Percentiles rank a stretch among this genome's conserved stretches.
Conservation (phyloP, 2,329 filamentous ascomycete genomes). For the Anisogramma anomala region DNA sequence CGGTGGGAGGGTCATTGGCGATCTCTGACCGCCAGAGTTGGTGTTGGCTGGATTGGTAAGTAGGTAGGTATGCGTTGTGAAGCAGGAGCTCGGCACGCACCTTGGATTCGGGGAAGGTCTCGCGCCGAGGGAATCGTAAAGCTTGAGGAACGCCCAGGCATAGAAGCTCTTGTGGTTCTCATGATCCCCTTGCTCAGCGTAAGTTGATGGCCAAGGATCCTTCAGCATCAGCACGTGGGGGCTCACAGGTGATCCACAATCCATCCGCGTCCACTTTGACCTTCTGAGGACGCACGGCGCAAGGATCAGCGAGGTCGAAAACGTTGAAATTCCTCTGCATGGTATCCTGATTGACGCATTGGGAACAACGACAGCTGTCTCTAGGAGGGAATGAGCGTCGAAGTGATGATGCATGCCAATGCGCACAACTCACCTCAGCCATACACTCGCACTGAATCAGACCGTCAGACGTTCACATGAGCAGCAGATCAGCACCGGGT, state of each 20-base stretch:
- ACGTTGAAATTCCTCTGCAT: conserved; percentile 58
- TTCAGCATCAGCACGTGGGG: neutral
- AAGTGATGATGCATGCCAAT: neutral
- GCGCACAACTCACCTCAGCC: conserved; percentile 9
- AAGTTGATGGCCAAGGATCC: conserved; percentile 8
- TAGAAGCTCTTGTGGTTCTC: conserved; percentile 61
- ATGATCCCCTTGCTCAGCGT: conserved; percentile 44
- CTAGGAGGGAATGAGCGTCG: conserved; percentile 26
- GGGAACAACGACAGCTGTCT: conserved; percentile 59
- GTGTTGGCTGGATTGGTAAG: conserved; percentile 4
- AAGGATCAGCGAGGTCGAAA: conserved; percentile 45
- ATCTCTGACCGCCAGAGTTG: conserved; percentile 25
- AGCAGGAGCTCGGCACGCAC: conserved; percentile 18
- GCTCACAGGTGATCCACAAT: conserved; percentile 40
- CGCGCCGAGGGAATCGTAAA: conserved; percentile 28
- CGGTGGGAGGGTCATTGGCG: conserved; percentile 39
- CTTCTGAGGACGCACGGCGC: conserved; percentile 22
- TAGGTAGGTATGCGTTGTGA: too few relatives aligned
- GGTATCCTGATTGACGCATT: conserved; percentile 59
- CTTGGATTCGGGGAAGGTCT: conserved; percentile 24
- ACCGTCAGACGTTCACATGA: neutral
- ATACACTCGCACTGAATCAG: conserved; percentile 3
- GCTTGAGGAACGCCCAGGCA: conserved; percentile 47
- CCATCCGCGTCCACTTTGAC: conserved; percentile 26
- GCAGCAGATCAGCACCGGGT: too few relatives aligned